A percentile compares a stretch with the other conserved stretches of the same genome.
phyloP scores from a whole-genome alignment of 257 asterid species.

The Solanum chiquidenum region DNA sequence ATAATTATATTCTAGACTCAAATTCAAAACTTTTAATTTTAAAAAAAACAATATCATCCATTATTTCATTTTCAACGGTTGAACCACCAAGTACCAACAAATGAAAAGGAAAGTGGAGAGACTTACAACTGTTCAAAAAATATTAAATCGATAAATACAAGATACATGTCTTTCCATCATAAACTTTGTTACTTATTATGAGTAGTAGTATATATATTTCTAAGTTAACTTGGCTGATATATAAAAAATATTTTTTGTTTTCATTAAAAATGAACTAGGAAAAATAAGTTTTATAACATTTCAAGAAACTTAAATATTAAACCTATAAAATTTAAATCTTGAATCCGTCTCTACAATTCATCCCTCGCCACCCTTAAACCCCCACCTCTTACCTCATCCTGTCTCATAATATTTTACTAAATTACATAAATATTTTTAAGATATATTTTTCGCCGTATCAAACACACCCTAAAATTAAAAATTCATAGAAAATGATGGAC shows the following conservation, averaged over 20 bases:
- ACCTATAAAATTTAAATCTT: no score
- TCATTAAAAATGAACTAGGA: neutral
- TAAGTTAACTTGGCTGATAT: neutral
- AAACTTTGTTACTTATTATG: neutral
- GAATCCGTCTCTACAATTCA: no score
- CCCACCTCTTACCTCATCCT: fast-evolving
- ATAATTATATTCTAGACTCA: fast-evolving
- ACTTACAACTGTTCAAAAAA: neutral
- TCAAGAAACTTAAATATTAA: no score
- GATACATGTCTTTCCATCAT: neutral
- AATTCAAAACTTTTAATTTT: no score
- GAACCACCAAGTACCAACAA: neutral
- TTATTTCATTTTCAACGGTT: neutral
- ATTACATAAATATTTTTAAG: fast-evolving
- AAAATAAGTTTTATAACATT: no score
- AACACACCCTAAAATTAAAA: neutral
- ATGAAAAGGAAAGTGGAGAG: neutral
- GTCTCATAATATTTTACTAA: no score
- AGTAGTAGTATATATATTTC: neutral
- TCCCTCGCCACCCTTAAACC: neutral
- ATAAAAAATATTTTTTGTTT: neutral
- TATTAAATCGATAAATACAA: neutral
- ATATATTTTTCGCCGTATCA: fast-evolving
- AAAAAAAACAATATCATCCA: fast-evolving
- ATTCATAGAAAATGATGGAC: neutral